A percentile compares a stretch with the other conserved stretches of the same genome.
Evolutionary conservation across 352 stramenopile species (phyloP).

Genomic region (Phytopythium montanum): DNA sequence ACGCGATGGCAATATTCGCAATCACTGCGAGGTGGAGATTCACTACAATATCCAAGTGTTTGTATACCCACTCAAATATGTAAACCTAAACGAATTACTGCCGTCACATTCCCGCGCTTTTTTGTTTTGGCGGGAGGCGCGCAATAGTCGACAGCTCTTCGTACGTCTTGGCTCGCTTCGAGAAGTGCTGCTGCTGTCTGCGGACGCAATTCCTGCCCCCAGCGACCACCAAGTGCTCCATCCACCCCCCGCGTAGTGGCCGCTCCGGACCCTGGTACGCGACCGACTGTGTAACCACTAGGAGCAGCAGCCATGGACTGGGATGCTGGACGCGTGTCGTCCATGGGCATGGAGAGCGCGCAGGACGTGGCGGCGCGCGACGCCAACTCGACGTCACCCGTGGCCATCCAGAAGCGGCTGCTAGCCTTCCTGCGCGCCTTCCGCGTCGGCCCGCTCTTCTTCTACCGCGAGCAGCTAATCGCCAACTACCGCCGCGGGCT

Average conservation of each 20-base stretch:
- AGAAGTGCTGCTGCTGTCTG: neutral
- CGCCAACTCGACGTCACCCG: conserved; percentile 45
- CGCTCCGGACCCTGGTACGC: neutral
- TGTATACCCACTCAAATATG: neutral
- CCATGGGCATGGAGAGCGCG: conserved; percentile 77
- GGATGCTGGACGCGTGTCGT: conserved; percentile 73
- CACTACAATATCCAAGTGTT: too few species aligned
- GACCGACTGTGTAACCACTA: neutral
- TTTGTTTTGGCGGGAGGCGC: conserved; percentile 1
- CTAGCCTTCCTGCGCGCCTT: conserved; percentile 89
- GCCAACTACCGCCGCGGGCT: conserved; percentile 74
- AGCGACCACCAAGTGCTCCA: neutral
- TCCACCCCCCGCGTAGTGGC: too few species aligned
- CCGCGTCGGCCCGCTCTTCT: conserved; percentile 80
- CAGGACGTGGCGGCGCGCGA: conserved; percentile 40
- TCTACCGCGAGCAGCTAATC: conserved; percentile 89
- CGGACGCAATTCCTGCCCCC: neutral
- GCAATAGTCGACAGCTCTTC: neutral
- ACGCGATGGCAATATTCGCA: neutral
- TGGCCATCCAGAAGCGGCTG: conserved; percentile 59
- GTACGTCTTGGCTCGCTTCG: too few species aligned
- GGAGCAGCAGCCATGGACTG: conserved; percentile 58
- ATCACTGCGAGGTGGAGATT: neutral
- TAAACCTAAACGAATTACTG: neutral
- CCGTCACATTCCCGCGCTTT: neutral